Conservation (phyloP, 768 basidiomycete genomes). For the Mycena galericulata region DNA sequence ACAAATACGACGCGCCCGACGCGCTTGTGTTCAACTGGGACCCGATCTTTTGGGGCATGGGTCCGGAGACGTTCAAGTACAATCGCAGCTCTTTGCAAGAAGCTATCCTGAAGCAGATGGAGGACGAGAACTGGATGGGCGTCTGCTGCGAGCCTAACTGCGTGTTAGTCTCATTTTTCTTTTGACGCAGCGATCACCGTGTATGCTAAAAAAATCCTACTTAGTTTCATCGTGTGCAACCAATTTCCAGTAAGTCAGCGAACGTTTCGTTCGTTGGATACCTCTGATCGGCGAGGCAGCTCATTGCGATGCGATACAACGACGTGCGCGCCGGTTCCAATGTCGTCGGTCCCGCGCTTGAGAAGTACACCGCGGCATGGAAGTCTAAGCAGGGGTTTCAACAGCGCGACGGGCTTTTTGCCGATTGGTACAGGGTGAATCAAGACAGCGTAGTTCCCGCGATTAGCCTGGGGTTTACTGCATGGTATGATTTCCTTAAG, state of each 20-base stretch:
- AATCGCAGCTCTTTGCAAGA: conserved; percentile 25
- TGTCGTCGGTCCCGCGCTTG: conserved; percentile 9
- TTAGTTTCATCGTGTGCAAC: conserved; percentile 29
- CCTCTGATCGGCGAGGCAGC: neutral
- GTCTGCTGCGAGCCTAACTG: conserved; percentile 32
- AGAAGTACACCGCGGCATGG: conserved; percentile 29
- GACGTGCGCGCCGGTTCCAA: conserved; percentile 25
- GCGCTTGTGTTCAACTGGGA: conserved; percentile 29
- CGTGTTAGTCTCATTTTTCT: conserved; percentile 18
- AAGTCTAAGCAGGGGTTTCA: conserved; percentile 13
- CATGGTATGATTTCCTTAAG: conserved; percentile 2
- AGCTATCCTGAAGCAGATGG: conserved; percentile 28
- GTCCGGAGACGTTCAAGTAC: conserved; percentile 24
- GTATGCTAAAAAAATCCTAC: neutral
- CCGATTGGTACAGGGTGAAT: neutral
- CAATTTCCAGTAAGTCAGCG: conserved; percentile 25
- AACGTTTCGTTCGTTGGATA: neutral
- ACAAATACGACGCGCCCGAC: conserved; percentile 31
- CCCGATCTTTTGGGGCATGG: conserved; percentile 32
- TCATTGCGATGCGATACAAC: conserved; percentile 30
- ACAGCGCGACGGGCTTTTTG: conserved; percentile 25
- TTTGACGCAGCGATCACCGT: too few species aligned
- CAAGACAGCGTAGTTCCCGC: neutral
- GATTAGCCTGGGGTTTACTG: conserved; percentile 15
- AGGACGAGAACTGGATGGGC: conserved; percentile 28